phyloP scores from a whole-genome alignment of 2,329 filamentous ascomycete species.

The Xylaria multiplex region DNA sequence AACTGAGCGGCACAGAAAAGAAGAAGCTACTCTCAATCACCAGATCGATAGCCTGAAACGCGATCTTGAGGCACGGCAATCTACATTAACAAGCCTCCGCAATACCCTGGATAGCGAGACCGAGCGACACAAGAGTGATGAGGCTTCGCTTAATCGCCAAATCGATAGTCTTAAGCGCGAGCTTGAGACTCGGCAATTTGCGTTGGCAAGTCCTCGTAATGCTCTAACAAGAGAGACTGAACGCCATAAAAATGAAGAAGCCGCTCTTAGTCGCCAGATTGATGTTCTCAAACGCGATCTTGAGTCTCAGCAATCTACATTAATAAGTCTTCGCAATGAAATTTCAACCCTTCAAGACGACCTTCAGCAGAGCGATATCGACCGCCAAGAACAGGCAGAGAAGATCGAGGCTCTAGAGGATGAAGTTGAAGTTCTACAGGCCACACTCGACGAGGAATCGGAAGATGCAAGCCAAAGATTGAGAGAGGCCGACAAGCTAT shows the following conservation, averaged over 20 bases:
- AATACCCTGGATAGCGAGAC: constrained; percentile 75
- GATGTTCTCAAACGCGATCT: constrained; percentile 78
- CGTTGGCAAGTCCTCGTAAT: constrained; percentile 49
- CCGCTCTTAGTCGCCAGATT: constrained; percentile 62
- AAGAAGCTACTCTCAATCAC: constrained; percentile 75
- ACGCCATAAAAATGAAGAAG: constrained; percentile 77
- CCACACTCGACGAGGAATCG: constrained; percentile 71
- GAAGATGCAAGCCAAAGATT: constrained; percentile 65
- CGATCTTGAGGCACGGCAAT: constrained; percentile 7
- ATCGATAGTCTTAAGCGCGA: constrained; percentile 74
- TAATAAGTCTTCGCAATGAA: constrained; percentile 74
- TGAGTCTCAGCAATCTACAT: constrained; percentile 69
- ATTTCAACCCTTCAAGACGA: constrained; percentile 74
- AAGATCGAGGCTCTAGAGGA: constrained; percentile 77
- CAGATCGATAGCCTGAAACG: constrained; percentile 63
- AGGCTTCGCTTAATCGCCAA: constrained; percentile 68
- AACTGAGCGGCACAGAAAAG: constrained; percentile 74
- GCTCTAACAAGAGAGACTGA: constrained; percentile 76
- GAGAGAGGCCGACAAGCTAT: constrained; percentile 57
- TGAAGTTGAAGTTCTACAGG: constrained; percentile 78
- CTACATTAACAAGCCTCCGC: constrained; percentile 56
- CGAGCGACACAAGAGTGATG: constrained; percentile 76
- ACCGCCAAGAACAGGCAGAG: constrained; percentile 69
- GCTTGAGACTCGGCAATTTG: constrained; percentile 56
- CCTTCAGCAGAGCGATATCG: constrained; percentile 72